phyloP scores from a whole-genome alignment of 2,329 filamentous ascomycete species.

The Allantophomopsis lycopodina region DNA sequence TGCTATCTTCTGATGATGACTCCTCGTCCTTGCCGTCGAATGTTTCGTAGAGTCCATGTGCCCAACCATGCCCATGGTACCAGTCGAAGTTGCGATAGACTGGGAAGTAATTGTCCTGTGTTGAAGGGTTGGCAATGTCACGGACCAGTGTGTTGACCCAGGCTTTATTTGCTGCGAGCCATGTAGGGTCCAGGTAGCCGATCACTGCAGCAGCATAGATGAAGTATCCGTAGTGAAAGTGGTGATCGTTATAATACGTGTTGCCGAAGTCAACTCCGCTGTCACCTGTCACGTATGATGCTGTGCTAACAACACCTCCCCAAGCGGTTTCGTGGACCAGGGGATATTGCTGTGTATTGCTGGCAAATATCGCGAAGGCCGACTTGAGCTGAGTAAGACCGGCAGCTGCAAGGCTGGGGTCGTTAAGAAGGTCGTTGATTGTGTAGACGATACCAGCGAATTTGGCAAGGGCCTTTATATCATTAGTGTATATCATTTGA shows the following conservation, averaged over 20 bases:
- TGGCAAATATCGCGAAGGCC: slow-evolving; percentile 50
- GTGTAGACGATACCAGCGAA: slow-evolving; percentile 59
- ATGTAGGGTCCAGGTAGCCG: slow-evolving; percentile 60
- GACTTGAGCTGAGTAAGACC: slow-evolving; percentile 49
- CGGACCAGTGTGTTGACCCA: slow-evolving; percentile 78
- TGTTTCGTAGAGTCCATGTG: slow-evolving; percentile 60
- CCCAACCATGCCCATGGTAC: slow-evolving; percentile 93
- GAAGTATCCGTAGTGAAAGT: slow-evolving; percentile 78
- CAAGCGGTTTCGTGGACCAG: slow-evolving; percentile 55
- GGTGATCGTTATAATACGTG: slow-evolving; percentile 66
- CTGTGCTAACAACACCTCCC: slow-evolving; percentile 70
- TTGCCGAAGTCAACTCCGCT: slow-evolving; percentile 77
- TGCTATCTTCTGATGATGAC: slow-evolving; percentile 79
- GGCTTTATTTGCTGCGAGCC: slow-evolving; percentile 59
- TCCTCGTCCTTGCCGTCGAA: slow-evolving; percentile 75
- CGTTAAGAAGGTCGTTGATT: slow-evolving; percentile 46
- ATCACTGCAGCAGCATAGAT: slow-evolving; percentile 78
- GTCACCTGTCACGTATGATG: slow-evolving; percentile 57
- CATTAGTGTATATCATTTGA: slow-evolving; percentile 17
- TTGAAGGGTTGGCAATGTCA: slow-evolving; percentile 66
- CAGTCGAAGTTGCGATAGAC: slow-evolving; percentile 80
- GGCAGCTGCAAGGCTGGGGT: slow-evolving; percentile 38
- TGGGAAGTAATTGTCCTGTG: slow-evolving; percentile 62
- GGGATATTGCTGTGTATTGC: slow-evolving; percentile 54
- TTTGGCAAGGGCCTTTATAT: slow-evolving; percentile 50